Conservation (phyloP, 2,329 filamentous ascomycete species). For the Hypomyces perniciosus region DNA sequence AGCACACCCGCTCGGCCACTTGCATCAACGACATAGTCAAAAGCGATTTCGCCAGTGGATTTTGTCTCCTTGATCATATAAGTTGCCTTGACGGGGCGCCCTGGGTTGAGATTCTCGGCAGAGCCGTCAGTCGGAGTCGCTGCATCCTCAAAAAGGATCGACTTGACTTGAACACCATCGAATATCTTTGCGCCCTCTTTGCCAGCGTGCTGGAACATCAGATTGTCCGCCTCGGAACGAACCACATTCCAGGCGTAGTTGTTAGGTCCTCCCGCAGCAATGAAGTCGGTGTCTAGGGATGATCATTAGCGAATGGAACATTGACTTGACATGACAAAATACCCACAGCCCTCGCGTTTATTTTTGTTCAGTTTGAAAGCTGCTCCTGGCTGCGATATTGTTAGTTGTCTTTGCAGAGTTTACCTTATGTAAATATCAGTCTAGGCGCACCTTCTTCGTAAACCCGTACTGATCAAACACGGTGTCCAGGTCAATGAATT, state of each 20-base stretch:
- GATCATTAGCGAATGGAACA: background rate
- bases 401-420: background rate
- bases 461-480: slow-evolving; percentile 37
- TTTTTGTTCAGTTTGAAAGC: slow-evolving; percentile 32
- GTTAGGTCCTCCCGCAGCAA: slow-evolving; percentile 31
- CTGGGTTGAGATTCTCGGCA: slow-evolving; percentile 15
- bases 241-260: slow-evolving; percentile 40
- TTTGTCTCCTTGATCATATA: slow-evolving; percentile 28
- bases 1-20: slow-evolving; percentile 39
- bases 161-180: slow-evolving; percentile 30
- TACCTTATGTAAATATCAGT: background rate
- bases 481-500: slow-evolving; percentile 38
- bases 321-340: background rate
- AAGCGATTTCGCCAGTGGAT: slow-evolving; percentile 31
- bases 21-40: slow-evolving; percentile 44
- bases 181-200: slow-evolving; percentile 34
- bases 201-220: slow-evolving; percentile 38
- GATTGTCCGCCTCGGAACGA: slow-evolving; percentile 39
- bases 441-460: slow-evolving; percentile 27
- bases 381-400: slow-evolving; percentile 23
- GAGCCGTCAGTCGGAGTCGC: background rate
- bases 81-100: slow-evolving; percentile 28
- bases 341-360: slow-evolving; percentile 29
- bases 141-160: slow-evolving; percentile 22
- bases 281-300: slow-evolving; percentile 36